Base-by-base conservation (phyloP, 73 alveolate genomes). In the Paramecium primaurelia region DNA sequence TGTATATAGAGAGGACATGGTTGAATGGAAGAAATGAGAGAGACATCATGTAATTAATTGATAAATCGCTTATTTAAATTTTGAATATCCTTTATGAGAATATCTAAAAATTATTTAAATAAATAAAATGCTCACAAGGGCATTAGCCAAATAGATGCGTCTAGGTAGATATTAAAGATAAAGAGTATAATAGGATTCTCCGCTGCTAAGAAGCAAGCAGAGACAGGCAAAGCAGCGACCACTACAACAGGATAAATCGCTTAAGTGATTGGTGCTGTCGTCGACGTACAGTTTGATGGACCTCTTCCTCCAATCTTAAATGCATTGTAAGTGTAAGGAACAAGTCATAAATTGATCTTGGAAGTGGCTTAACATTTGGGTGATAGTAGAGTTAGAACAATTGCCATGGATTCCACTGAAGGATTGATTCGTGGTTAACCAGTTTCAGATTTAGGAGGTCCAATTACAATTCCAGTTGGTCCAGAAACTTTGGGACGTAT, bases 211-310 rank as follows among this genome's bases (percentile, higher is more conserved):
- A 71, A 89, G 71, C 40, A 69, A 71, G 84, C 94, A 59, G 71
- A 84, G 69, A 54, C 69, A 30, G 44, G 59, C 42, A 51, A 86
- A 42, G 42, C 42, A 47, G 49, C 86, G 2, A 71, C 38, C 0
- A 71, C 83, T 7, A 40, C 49, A 71, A 40, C 87, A 34, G 98
- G 98, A 36, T 77, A 93, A 77, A 96, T 97, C 92, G 95, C 99
- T 25, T 96, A 98, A 95, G 99, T 98, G 80, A 98, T 98, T 60
- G 99, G 99, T 69, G 99, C 99, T 86, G 99, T 98, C 96, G 99
- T 98, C 88, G 99, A 98, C 71, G 99, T 98, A 60, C 96, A 97
- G 60, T 98, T 98, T 95, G 99, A 98, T 44, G 97, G 97, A 37
- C 97, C 94, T 60, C 95, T 98, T 68, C 99, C 99, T 4, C 99